These are phyloP conservation scores for Stromatinia cepivora DNA, from an alignment of 2,329 filamentous ascomycete species.

Conservation along the genomic window DNA sequence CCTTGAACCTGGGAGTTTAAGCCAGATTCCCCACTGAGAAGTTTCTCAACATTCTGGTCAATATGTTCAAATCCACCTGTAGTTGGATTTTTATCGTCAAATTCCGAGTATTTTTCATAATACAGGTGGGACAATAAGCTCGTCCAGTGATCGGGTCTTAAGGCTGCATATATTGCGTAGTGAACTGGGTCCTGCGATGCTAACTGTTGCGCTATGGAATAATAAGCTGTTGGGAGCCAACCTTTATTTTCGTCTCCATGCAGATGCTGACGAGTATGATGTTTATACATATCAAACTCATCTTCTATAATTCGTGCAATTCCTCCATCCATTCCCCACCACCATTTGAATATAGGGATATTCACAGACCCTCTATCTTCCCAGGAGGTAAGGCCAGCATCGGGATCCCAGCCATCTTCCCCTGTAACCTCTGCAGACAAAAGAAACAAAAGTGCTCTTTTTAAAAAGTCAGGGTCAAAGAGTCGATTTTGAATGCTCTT, in stretches of 20 bases:
- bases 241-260: neutral
- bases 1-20: neutral
- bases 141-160: conserved; percentile 6
- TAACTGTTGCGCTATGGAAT: conserved; percentile 5
- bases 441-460: neutral
- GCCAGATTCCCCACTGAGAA: neutral
- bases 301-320: conserved; percentile 1
- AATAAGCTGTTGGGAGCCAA: conserved; percentile 2
- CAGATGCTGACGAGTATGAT: neutral
- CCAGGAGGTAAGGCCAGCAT: neutral
- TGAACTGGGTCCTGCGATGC: conserved; percentile 2
- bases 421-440: neutral
- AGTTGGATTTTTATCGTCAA: neutral
- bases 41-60: neutral
- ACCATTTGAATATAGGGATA: neutral
- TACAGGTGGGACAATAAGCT: neutral
- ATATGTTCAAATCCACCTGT: neutral
- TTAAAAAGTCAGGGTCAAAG: neutral
- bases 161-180: neutral
- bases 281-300: conserved; percentile 5
- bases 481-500: neutral
- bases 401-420: neutral
- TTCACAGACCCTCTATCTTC: neutral
- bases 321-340: neutral
- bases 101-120: conserved; percentile 8